Base-by-base conservation (phyloP, 164 flowering plant genomes). In the Stephania cephalantha region DNA sequence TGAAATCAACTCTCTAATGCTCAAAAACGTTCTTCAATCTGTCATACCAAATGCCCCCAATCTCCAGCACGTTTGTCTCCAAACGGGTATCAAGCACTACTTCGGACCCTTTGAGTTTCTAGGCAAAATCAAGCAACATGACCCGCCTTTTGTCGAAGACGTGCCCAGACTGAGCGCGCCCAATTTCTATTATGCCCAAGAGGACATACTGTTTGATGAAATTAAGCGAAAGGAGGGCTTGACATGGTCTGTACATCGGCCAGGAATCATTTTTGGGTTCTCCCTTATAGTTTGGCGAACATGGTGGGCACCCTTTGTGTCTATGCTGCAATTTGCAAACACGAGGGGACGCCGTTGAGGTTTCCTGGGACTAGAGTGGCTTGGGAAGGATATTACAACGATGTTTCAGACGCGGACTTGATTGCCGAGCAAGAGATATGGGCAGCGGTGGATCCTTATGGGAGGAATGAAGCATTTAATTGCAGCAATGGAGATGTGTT, bases 381-480 rank as follows among this genome's bases (percentile, higher is more conserved):
- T 1, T 93, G 96, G 94, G 88, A 91, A 4, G 77, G 88, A 3
- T 92, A 80, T 77, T 79, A 35, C 42, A 35, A 82, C 0, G 76
- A 71, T 35, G 88, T 84, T 18, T 87, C 94, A 1, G 97, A 92
- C 68, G 97, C 94, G 0, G 97, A 91, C 72, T 79, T 92, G 81
- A 82, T 90, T 9, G 97, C 97, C 0, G 97, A 92, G 86, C 97
- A 92, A 35, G 91, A 91, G 45, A 91, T 92, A 3, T 92, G 97
- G 97, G 91, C 94, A 4, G 82, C 93, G 7, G 97, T 91, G 46
- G 94, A 91, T 69, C 90, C 90, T 4, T 75, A 85, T 65, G 94
- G 92, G 0, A 86, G 85, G 82, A 89, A 90, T 64, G 94, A 92
- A 73, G 95, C 95, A 1, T 92, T 92, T 71, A 91, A 91, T 68